Conservation (phyloP, 73 alveolate genomes). For the Paramecium primaurelia region DNA sequence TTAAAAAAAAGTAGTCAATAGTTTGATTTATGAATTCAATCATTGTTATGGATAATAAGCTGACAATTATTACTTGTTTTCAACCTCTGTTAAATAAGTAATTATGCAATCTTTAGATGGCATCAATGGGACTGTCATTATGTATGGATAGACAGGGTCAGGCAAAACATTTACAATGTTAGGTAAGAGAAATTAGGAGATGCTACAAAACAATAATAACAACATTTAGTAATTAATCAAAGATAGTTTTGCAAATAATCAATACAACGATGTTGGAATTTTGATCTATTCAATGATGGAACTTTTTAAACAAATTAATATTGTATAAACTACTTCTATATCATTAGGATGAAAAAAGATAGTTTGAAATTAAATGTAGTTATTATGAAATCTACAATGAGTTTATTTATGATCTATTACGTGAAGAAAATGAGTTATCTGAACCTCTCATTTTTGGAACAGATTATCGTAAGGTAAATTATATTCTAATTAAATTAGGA, state of each 20-base stretch:
- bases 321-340: background rate
- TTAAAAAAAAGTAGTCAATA: background rate
- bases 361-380: slow-evolving; percentile 77
- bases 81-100: background rate
- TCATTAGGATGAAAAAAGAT: slow-evolving; percentile 2
- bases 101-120: slow-evolving; percentile 36
- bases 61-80: background rate
- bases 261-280: slow-evolving; percentile 19
- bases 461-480: slow-evolving; percentile 60
- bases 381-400: slow-evolving; percentile 98
- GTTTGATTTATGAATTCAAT: slow-evolving; percentile 37
- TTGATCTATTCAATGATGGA: slow-evolving; percentile 29
- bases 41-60: background rate
- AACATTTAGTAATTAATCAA: background rate
- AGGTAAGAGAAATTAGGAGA: background rate
- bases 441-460: slow-evolving; percentile 72
- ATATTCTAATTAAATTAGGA: slow-evolving; percentile 5
- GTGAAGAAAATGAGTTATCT: slow-evolving; percentile 64
- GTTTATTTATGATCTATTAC: slow-evolving; percentile 92
- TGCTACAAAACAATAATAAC: background rate
- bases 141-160: slow-evolving; percentile 46
- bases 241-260: background rate
- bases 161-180: slow-evolving; percentile 39
- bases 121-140: slow-evolving; percentile 35
- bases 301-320: slow-evolving; percentile 18